A percentile compares a stretch with the other conserved stretches of the same genome.
Conservation (phyloP, 179 eudicot genomes). For the Nepenthes alata region DNA sequence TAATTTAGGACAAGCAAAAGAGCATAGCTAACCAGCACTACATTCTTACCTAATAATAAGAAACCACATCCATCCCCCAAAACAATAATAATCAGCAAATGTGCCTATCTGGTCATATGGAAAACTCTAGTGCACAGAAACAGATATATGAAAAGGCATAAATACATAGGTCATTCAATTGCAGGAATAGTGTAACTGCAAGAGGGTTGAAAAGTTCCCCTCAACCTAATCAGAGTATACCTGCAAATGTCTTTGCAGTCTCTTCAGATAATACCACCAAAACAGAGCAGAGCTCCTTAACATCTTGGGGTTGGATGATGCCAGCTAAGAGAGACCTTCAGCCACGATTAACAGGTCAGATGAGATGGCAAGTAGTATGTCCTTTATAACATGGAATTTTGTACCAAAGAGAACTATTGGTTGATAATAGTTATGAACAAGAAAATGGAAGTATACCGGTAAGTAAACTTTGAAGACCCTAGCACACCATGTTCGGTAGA, state of each 20-base stretch:
- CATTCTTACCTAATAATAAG: too few species aligned
- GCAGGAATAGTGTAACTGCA: too few species aligned
- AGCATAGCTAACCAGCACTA: too few species aligned
- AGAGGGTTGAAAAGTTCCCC: too few species aligned
- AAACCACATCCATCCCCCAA: too few species aligned
- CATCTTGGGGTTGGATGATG: constrained; percentile 77
- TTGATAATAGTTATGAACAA: background rate
- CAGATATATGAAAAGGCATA: too few species aligned
- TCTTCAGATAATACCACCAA: constrained; percentile 72
- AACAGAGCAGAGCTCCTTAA: constrained; percentile 88
- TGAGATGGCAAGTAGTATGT: background rate
- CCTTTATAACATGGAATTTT: background rate
- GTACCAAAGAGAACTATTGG: background rate
- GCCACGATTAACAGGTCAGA: constrained; percentile 7
- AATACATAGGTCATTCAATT: too few species aligned
- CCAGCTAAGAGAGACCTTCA: constrained; percentile 90
- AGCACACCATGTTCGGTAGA: constrained; percentile 25
- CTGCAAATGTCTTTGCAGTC: constrained; percentile 71
- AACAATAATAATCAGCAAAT: too few species aligned
- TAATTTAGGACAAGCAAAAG: too few species aligned
- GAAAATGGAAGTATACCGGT: constrained; percentile 34
- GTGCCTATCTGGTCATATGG: too few species aligned
- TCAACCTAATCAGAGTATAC: constrained; percentile 17
- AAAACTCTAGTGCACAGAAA: too few species aligned
- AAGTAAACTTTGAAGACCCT: constrained; percentile 59